Conservation (phyloP, 208 protist species). For the Histomonas meleagridis region DNA sequence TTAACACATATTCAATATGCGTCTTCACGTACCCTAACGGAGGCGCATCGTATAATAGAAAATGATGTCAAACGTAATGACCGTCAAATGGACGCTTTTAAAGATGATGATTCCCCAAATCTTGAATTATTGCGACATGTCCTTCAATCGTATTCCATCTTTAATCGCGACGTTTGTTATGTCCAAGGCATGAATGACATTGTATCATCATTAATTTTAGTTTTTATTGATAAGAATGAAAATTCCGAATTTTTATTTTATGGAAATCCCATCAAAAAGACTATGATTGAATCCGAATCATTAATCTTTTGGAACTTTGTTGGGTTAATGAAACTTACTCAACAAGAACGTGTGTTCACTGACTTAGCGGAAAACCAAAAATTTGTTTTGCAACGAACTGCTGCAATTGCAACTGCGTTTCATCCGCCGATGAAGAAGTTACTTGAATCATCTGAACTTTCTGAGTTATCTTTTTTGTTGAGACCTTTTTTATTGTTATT, state of each 20-base stretch:
- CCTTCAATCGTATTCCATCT: not conserved
- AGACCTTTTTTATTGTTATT: not conserved
- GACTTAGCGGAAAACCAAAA: not conserved
- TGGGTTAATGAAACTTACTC: not conserved
- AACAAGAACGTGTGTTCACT: not conserved
- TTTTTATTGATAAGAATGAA: not conserved
- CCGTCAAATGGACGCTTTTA: not conserved
- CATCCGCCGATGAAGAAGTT: not conserved
- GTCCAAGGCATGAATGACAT: not conserved
- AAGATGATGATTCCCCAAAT: slow-evolving; percentile 19
- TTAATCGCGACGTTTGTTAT: not conserved
- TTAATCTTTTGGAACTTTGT: slow-evolving; percentile 20
- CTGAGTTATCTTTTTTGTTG: not conserved
- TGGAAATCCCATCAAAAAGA: not conserved
- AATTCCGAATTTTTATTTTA: not conserved
- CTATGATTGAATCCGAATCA: not conserved
- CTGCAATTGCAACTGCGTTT: not conserved
- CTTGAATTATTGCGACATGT: not conserved
- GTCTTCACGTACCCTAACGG: not conserved
- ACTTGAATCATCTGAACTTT: not conserved
- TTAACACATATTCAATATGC: not conserved
- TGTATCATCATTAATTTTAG: not conserved
- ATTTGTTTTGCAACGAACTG: not conserved
- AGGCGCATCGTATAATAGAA: not conserved
- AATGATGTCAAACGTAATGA: not conserved